phyloP scores from a whole-genome alignment of 768 basidiomycete species.

The Exidia glandulosa region DNA sequence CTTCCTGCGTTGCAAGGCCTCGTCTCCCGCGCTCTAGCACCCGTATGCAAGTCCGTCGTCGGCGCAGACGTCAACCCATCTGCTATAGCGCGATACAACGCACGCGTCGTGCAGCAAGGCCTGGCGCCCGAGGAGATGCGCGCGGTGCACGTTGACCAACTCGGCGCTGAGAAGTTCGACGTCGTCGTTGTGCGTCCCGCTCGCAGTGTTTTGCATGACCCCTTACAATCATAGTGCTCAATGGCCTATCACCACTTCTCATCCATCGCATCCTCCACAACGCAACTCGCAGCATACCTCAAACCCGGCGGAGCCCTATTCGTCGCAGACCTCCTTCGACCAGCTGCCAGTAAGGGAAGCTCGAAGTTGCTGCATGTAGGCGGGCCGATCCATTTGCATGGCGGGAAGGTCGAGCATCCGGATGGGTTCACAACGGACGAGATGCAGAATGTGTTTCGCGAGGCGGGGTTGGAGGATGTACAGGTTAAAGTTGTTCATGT shows the following conservation, averaged over 20 bases:
- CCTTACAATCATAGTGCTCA: conserved; percentile 53
- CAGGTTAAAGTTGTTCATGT: conserved; percentile 19
- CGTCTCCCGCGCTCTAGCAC: conserved; percentile 48
- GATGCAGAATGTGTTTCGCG: conserved; percentile 39
- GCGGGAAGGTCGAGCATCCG: conserved; percentile 37
- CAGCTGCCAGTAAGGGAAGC: conserved; percentile 14
- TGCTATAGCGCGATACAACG: conserved; percentile 59
- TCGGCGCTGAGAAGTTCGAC: conserved; percentile 49
- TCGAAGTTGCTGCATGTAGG: conserved; percentile 6
- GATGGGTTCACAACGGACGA: conserved; percentile 41
- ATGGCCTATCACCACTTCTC: conserved; percentile 53
- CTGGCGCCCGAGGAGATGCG: conserved; percentile 55
- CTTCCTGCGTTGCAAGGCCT: conserved; percentile 33
- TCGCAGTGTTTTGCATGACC: not conserved
- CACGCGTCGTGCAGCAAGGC: conserved; percentile 45
- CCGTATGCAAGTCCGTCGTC: conserved; percentile 49
- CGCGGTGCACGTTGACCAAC: conserved; percentile 36
- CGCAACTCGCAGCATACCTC: conserved; percentile 41
- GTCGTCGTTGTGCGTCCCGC: conserved; percentile 42
- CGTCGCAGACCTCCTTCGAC: conserved; percentile 38
- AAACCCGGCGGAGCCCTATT: conserved; percentile 52
- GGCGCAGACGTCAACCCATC: conserved; percentile 69
- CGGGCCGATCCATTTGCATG: not conserved
- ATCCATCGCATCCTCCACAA: conserved; percentile 39
- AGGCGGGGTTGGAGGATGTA: conserved; percentile 39